These are phyloP conservation scores for Stagonosporopsis vannaccii DNA, from an alignment of 2,329 filamentous ascomycete species.

Conservation along the genomic window DNA sequence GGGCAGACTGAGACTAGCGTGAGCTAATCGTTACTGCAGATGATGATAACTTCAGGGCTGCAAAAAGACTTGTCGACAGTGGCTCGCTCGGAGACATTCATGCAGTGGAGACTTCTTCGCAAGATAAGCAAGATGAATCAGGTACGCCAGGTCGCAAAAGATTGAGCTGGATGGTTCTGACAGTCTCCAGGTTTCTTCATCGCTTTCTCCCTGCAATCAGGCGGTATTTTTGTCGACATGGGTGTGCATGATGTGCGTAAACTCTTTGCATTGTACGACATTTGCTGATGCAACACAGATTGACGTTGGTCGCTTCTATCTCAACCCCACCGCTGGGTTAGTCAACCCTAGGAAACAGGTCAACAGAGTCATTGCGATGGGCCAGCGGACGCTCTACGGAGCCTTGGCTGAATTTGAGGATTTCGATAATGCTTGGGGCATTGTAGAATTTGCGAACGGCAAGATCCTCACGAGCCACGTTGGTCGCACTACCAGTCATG, in stretches of 20 bases:
- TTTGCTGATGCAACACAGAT: background rate
- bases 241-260: constrained; percentile 10
- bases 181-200: constrained; percentile 7
- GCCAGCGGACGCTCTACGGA: constrained; percentile 9
- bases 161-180: background rate
- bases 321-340: constrained; percentile 6
- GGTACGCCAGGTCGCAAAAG: background rate
- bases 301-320: constrained; percentile 12
- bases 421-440: constrained; percentile 13
- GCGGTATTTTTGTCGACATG: constrained; percentile 14
- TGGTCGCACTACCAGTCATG: constrained; percentile 4
- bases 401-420: constrained; percentile 12
- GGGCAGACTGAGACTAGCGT: background rate
- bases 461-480: constrained; percentile 14
- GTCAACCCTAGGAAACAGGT: constrained; percentile 13
- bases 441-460: constrained; percentile 17
- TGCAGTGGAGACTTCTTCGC: constrained; percentile 8
- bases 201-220: constrained; percentile 9
- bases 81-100: constrained; percentile 10
- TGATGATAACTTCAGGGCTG: constrained; percentile 7
- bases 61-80: constrained; percentile 5
- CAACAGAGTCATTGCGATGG: constrained; percentile 14
- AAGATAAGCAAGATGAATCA: constrained; percentile 7
- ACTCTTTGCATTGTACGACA: background rate
- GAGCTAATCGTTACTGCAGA: background rate